phyloP scores from a whole-genome alignment of 1,284 basidiomycete species.

The Ceratobasidium sp. region DNA sequence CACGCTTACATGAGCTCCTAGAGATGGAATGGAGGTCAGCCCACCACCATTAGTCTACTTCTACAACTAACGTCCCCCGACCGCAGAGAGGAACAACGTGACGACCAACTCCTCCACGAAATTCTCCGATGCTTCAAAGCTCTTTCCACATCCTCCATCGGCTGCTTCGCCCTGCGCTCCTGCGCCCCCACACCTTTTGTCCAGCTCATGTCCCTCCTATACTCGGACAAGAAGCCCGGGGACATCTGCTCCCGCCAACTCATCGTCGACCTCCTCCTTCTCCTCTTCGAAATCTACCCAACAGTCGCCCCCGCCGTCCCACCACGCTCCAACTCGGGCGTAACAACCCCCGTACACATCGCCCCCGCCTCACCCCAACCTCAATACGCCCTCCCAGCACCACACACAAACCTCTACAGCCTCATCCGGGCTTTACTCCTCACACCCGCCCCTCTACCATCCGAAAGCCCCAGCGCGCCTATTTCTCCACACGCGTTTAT shows the following conservation, averaged over 20 bases:
- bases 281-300: constrained; percentile 87
- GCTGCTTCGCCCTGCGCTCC: constrained; percentile 81
- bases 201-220: constrained; percentile 84
- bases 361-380: constrained; percentile 57
- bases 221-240: constrained; percentile 97
- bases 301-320: constrained; percentile 61
- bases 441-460: constrained; percentile 76
- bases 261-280: constrained; percentile 84
- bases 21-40: constrained; percentile 95
- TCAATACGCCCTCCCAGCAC: constrained; percentile 69
- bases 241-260: constrained; percentile 90
- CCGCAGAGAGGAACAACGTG: constrained; percentile 93
- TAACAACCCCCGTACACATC: constrained; percentile 40
- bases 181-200: constrained; percentile 87
- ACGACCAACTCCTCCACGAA: constrained; percentile 93
- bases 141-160: constrained; percentile 87
- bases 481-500: constrained; percentile 90
- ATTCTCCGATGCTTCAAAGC: constrained; percentile 94
- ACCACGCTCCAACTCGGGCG: constrained; percentile 56
- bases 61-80: constrained; percentile 9
- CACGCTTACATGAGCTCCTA: constrained; percentile 89
- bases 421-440: constrained; percentile 75
- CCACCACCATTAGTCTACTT: constrained; percentile 6
- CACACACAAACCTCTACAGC: constrained; percentile 76
- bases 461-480: constrained; percentile 71